These are phyloP conservation scores for Musa balbisiana DNA, from an alignment of 202 grass and related monocot species.

Conservation along the genomic window DNA sequence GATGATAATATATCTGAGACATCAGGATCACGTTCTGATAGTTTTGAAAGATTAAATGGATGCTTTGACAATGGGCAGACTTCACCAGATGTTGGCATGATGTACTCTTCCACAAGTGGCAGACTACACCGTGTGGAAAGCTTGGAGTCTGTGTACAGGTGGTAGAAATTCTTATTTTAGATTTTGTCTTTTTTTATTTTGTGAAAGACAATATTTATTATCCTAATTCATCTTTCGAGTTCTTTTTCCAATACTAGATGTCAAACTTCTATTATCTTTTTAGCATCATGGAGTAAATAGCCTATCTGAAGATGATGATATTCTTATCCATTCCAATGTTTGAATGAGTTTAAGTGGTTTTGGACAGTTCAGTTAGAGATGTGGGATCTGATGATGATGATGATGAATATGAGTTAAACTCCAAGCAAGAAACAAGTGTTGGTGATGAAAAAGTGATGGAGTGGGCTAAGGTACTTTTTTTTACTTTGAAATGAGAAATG, in stretches of 20 bases:
- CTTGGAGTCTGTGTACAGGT: slow-evolving; percentile 76
- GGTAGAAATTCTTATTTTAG: background rate
- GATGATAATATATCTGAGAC: slow-evolving; percentile 69
- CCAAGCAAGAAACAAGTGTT: slow-evolving; percentile 54
- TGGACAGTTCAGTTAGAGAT: slow-evolving; percentile 81
- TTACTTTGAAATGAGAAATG: slow-evolving; percentile 33
- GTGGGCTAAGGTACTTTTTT: slow-evolving; percentile 77
- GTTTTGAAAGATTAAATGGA: slow-evolving; percentile 61
- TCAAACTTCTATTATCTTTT: background rate
- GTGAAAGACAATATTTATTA: background rate
- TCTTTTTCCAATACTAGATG: background rate
- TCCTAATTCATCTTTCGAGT: background rate
- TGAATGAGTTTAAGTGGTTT: slow-evolving; percentile 27
- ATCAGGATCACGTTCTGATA: slow-evolving; percentile 55
- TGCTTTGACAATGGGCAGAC: slow-evolving; percentile 51
- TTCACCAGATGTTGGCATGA: slow-evolving; percentile 58
- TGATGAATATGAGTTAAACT: slow-evolving; percentile 51
- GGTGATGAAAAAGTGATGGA: slow-evolving; percentile 88
- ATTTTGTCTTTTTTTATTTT: background rate
- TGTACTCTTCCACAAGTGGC: slow-evolving; percentile 27
- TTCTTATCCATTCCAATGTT: slow-evolving; percentile 21
- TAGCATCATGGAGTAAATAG: background rate
- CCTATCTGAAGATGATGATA: background rate
- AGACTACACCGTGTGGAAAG: slow-evolving; percentile 47
- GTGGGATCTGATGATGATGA: slow-evolving; percentile 65